A percentile compares a stretch with the other conserved stretches of the same genome.
phyloP scores from a whole-genome alignment of 2,329 filamentous ascomycete genomes.

The Didymella pomorum region DNA sequence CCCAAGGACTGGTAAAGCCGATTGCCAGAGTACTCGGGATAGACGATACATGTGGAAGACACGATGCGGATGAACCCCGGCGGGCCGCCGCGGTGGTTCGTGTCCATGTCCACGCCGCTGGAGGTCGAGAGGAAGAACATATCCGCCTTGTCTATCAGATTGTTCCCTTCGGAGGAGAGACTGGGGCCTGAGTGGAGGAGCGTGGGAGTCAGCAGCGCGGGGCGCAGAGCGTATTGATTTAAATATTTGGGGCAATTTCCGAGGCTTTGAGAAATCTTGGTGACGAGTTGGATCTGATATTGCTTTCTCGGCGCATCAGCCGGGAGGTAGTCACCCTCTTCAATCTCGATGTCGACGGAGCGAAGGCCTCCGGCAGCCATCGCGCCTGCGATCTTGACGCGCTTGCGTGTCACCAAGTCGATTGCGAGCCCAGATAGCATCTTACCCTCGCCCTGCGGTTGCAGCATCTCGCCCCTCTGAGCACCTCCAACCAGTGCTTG shows the following conservation, averaged over 20 bases:
- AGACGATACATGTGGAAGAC: conserved; percentile 69
- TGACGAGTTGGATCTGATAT: conserved; percentile 65
- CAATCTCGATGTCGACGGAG: conserved; percentile 41
- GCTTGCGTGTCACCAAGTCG: conserved; percentile 70
- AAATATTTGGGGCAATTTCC: conserved; percentile 90
- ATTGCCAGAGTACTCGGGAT: conserved; percentile 88
- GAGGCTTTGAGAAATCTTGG: conserved; percentile 74
- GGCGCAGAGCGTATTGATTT: conserved; percentile 72
- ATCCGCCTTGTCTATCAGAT: conserved; percentile 70
- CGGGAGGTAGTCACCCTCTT: conserved; percentile 25
- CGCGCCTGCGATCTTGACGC: conserved; percentile 76
- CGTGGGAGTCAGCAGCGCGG: conserved; percentile 62
- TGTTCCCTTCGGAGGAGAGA: conserved; percentile 63
- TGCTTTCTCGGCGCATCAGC: conserved; percentile 26
- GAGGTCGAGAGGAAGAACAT: conserved; percentile 80
- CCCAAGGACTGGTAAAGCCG: conserved; percentile 83
- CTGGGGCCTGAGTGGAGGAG: conserved; percentile 58
- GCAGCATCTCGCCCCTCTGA: conserved; percentile 4
- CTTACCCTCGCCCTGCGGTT: conserved; percentile 41
- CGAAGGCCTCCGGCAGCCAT: conserved; percentile 70
- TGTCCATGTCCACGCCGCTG: conserved; percentile 74
- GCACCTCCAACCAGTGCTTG: conserved; percentile 56
- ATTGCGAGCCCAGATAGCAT: conserved; percentile 70
- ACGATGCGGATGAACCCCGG: conserved; percentile 76
- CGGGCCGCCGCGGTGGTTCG: conserved; percentile 80